Evolutionary conservation across 2,329 filamentous ascomycete genomes (phyloP).

Genomic region (Verticillium zaregamsianum): DNA sequence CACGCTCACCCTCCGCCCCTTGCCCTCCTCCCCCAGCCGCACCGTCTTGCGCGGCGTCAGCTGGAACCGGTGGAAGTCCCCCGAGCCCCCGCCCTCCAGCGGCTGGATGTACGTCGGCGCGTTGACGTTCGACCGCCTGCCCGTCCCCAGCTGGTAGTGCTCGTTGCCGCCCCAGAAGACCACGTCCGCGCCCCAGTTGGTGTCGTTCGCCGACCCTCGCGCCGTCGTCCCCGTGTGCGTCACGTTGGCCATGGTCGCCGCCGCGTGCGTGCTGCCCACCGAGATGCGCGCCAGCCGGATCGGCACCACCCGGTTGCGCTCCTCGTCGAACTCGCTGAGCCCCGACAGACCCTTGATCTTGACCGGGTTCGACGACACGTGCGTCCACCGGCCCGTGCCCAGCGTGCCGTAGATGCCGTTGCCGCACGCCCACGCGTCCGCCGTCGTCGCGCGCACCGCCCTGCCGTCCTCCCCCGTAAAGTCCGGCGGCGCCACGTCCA

Average conservation of each 20-base stretch:
- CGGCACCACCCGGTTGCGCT: constrained; percentile 60
- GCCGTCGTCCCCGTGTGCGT: constrained; percentile 57
- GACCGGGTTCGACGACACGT: constrained; percentile 70
- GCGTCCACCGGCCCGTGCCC: constrained; percentile 85
- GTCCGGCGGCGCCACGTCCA: constrained; percentile 65
- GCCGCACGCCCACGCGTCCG: constrained; percentile 84
- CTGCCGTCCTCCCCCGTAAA: constrained; percentile 21
- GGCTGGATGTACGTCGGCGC: constrained; percentile 76
- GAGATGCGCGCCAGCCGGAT: constrained; percentile 73
- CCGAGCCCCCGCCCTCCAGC: constrained; percentile 56
- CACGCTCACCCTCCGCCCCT: constrained; percentile 66
- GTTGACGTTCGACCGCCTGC: constrained; percentile 76
- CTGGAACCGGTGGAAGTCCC: constrained; percentile 61
- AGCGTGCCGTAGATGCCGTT: constrained; percentile 79
- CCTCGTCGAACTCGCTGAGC: constrained; percentile 84
- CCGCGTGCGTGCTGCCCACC: constrained; percentile 75
- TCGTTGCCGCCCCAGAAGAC: constrained; percentile 96
- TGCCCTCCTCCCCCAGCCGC: constrained; percentile 52
- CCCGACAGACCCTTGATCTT: constrained; percentile 82
- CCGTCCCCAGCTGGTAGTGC: constrained; percentile 86
- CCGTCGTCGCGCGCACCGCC: constrained; percentile 44
- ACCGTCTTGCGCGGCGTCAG: constrained; percentile 74
- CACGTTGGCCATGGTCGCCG: constrained; percentile 79
- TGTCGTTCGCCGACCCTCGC: constrained; percentile 58
- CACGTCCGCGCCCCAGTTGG: constrained; percentile 84